Conservation (phyloP, 345 rosid genomes). For the Hevea brasiliensis region DNA sequence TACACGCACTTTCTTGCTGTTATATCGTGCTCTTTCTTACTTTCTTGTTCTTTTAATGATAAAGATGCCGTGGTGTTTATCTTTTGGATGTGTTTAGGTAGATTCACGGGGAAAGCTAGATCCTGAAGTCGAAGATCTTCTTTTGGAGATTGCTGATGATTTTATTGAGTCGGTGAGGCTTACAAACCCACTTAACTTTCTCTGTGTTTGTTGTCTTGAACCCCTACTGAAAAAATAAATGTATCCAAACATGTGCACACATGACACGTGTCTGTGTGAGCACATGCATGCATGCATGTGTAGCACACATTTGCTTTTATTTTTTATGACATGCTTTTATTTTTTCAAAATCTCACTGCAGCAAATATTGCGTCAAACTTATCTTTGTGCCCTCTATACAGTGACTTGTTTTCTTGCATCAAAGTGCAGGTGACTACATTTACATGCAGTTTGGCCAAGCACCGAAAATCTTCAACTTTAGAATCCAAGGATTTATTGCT, state of each 20-base stretch:
- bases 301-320: too few relatives aligned
- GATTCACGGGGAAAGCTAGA: conserved; percentile 72
- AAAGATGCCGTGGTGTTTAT: conserved; percentile 7
- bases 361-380: too few relatives aligned
- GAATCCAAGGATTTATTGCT: conserved; percentile 90
- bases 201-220: neutral
- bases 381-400: too few relatives aligned
- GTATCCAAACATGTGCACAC: neutral
- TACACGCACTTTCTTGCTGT: too few relatives aligned
- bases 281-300: neutral
- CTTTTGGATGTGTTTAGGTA: conserved; percentile 52
- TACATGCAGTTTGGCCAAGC: conserved; percentile 91
- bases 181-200: conserved; percentile 11
- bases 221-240: neutral
- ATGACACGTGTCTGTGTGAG: neutral
- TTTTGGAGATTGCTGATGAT: conserved; percentile 91
- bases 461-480: conserved; percentile 81
- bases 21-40: neutral
- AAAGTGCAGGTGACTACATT: conserved; percentile 74
- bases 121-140: conserved; percentile 90
- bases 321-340: too few relatives aligned
- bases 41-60: conserved; percentile 13
- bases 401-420: conserved; percentile 9
- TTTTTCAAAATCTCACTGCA: too few relatives aligned
- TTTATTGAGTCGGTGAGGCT: conserved; percentile 88